A percentile compares a stretch with the other conserved stretches of the same genome.
These are phyloP conservation scores for Ustilago curta DNA, from an alignment of 1,284 basidiomycete genomes.

Conservation along the genomic window DNA sequence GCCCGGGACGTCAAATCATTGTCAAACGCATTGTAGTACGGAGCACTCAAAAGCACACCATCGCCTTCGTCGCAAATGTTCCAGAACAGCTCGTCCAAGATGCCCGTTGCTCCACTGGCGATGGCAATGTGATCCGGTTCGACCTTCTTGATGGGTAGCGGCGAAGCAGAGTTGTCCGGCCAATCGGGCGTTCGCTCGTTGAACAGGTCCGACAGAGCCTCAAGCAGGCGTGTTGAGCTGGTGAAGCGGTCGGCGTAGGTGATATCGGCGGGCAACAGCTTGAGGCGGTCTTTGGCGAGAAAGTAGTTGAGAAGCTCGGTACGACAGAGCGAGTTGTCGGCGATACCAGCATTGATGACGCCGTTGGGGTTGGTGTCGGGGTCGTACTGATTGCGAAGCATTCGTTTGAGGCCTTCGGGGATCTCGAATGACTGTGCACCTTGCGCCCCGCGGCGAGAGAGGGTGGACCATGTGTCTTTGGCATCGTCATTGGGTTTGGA, in stretches of 20 bases:
- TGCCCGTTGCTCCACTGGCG: conserved; percentile 52
- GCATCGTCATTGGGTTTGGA: conserved; percentile 2
- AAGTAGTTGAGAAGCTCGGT: conserved; percentile 50
- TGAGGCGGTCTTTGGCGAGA: conserved; percentile 33
- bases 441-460: conserved; percentile 40
- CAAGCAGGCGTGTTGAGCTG: conserved; percentile 32
- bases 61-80: conserved; percentile 51
- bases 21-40: conserved; percentile 60
- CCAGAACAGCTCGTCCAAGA: conserved; percentile 57
- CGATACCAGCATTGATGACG: conserved; percentile 59
- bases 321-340: conserved; percentile 57
- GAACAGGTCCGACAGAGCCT: conserved; percentile 42
- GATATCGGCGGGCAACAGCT: conserved; percentile 47
- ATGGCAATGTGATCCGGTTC: conserved; percentile 53
- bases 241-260: conserved; percentile 57
- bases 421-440: conserved; percentile 24
- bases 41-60: conserved; percentile 53
- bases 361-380: conserved; percentile 50
- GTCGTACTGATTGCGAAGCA: conserved; percentile 48
- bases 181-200: conserved; percentile 40
- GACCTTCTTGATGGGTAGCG: conserved; percentile 40
- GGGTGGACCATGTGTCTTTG: conserved; percentile 17
- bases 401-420: conserved; percentile 23
- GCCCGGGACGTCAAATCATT: conserved; percentile 47
- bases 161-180: conserved; percentile 31